Evolutionary conservation across 345 rosid species (phyloP).

Genomic region (Streptanthus diversifolius): DNA sequence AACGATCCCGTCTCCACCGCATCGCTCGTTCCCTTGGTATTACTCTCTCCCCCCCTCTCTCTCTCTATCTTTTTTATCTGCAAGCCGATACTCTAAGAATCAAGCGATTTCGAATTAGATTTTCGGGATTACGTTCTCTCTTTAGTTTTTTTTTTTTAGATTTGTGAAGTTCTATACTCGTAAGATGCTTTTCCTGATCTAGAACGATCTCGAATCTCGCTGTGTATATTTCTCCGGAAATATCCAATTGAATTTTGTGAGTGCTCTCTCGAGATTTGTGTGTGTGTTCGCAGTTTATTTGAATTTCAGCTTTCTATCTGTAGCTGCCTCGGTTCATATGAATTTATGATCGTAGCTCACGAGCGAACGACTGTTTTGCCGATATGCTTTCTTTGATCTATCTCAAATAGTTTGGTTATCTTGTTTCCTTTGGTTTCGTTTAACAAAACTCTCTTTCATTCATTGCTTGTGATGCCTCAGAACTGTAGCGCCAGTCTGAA

Average conservation of each 20-base stretch:
- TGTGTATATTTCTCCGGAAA: not conserved
- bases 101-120: not conserved
- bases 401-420: not conserved
- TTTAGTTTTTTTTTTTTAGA: not conserved
- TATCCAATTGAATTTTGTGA: not conserved
- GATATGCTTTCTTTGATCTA: not conserved
- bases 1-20: constrained; percentile 41
- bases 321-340: not conserved
- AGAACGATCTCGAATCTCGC: not conserved
- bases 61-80: too few species aligned
- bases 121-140: not conserved
- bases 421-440: not conserved
- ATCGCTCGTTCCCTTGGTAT: constrained; percentile 64
- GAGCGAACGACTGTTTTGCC: not conserved
- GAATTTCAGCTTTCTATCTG: not conserved
- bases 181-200: not conserved
- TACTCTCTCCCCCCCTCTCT: not conserved
- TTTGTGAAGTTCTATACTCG: not conserved
- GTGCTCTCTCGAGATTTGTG: not conserved
- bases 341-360: not conserved
- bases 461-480: constrained; percentile 33
- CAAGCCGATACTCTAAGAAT: not conserved
- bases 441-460: not conserved
- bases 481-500: constrained; percentile 72
- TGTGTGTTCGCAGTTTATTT: not conserved